phyloP scores from a whole-genome alignment of 2,329 filamentous ascomycete genomes.

The Cladosporium cucumerinum region DNA sequence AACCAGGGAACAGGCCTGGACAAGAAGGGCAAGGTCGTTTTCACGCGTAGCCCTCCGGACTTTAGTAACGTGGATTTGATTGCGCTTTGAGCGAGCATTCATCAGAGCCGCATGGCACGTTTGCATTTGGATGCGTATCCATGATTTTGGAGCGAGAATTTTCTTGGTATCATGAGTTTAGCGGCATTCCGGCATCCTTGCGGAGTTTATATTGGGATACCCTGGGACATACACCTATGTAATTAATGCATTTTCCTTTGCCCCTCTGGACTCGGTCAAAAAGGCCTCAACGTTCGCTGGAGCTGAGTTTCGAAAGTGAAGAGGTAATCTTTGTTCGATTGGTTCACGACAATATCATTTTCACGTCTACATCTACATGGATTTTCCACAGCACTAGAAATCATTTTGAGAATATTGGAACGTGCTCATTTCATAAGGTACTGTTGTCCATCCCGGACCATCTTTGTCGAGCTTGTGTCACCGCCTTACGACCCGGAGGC shows the following conservation, averaged over 20 bases:
- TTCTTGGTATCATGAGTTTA: not conserved
- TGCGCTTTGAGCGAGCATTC: slow-evolving; percentile 54
- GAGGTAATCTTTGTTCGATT: no score
- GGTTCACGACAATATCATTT: no score
- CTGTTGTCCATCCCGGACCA: no score
- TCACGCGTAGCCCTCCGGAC: slow-evolving; percentile 33
- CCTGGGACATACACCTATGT: not conserved
- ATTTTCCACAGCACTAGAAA: no score
- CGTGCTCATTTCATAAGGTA: no score
- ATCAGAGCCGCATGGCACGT: not conserved
- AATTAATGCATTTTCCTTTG: not conserved
- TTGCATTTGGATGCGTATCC: not conserved
- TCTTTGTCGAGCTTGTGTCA: no score
- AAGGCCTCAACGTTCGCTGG: no score
- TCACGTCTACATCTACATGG: no score
- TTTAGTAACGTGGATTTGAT: slow-evolving; percentile 83
- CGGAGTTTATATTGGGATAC: not conserved
- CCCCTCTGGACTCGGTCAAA: no score
- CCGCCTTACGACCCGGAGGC: no score
- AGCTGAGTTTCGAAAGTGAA: no score
- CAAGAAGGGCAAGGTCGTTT: slow-evolving; percentile 67
- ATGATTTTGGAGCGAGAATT: not conserved
- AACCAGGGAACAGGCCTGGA: slow-evolving; percentile 89
- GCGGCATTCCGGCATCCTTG: not conserved
- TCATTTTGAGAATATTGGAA: no score